A percentile compares a stretch with the other conserved stretches of the same genome.
Conservation (phyloP, 805 yeast genomes). For the Hanseniaspora jakobsenii region DNA sequence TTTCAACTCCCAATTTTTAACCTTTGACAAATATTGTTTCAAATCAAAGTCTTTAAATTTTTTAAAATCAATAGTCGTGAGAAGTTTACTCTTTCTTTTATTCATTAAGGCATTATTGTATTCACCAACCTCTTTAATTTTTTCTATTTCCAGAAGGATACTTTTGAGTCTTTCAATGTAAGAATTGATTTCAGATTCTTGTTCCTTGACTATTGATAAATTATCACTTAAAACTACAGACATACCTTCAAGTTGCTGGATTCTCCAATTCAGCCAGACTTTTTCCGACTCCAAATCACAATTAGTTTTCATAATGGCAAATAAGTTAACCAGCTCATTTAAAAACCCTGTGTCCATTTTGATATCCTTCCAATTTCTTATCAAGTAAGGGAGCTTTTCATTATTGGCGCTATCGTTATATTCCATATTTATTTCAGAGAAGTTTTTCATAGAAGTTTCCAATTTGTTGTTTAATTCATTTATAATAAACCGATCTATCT, state of each 20-base stretch:
- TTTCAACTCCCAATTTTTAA: conserved; percentile 12
- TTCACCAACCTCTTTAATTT: conserved; percentile 18
- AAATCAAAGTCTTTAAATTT: no score
- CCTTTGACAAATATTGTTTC: not conserved
- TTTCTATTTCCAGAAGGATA: conserved; percentile 20
- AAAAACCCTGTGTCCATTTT: not conserved
- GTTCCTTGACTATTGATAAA: conserved; percentile 21
- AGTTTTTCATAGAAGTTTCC: conserved; percentile 3
- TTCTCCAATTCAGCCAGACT: conserved; percentile 55
- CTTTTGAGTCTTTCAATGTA: conserved; percentile 17
- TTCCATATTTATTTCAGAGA: conserved; percentile 4
- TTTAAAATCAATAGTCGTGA: not conserved
- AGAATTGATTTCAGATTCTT: conserved; percentile 19
- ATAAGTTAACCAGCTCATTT: not conserved
- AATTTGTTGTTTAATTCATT: conserved; percentile 11
- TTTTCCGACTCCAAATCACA: conserved; percentile 42
- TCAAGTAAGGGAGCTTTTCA: not conserved
- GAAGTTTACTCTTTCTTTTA: not conserved
- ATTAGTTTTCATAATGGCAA: conserved; percentile 34
- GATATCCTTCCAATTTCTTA: conserved; percentile 2
- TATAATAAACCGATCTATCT: conserved; percentile 11
- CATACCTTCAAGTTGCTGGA: conserved; percentile 38
- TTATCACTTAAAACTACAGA: conserved; percentile 27
- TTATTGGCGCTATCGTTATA: conserved; percentile 6
- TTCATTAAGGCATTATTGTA: not conserved